phyloP scores from a whole-genome alignment of 1,139 yeast genomes.

The Suhomyces wounanorum region DNA sequence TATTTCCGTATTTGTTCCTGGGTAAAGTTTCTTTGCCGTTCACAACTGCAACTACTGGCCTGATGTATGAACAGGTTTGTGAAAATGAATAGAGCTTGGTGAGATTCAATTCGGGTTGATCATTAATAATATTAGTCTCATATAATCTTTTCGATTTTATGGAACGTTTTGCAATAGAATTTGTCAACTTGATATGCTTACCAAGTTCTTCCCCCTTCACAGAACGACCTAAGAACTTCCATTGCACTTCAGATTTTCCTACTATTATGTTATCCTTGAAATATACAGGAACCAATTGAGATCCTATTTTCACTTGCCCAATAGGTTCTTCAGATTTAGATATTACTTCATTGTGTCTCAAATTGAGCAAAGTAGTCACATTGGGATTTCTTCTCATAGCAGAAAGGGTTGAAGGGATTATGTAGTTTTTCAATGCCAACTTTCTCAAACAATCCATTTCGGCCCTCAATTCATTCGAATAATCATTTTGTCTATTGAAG shows the following conservation, averaged over 20 bases:
- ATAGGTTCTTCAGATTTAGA: constrained; percentile 19
- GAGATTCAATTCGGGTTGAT: constrained; percentile 24
- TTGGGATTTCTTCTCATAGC: constrained; percentile 38
- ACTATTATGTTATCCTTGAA: constrained; percentile 28
- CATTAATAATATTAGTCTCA: constrained; percentile 23
- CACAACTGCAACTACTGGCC: constrained; percentile 14
- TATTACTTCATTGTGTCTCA: constrained; percentile 36
- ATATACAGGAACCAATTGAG: constrained; percentile 23
- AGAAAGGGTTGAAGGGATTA: constrained; percentile 30
- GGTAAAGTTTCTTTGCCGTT: constrained; percentile 24
- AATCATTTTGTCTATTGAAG: constrained; percentile 20
- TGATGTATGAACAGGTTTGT: constrained; percentile 36
- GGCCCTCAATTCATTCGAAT: constrained; percentile 10
- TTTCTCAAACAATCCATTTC: constrained; percentile 29
- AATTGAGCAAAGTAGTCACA: constrained; percentile 26
- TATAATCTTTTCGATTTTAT: constrained; percentile 23
- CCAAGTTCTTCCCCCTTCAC: constrained; percentile 23
- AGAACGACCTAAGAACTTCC: constrained; percentile 44
- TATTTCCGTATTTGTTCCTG: constrained; percentile 35
- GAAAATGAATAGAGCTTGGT: constrained; percentile 30
- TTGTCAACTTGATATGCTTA: constrained; percentile 25
- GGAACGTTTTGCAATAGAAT: constrained; percentile 28
- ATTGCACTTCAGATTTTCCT: constrained; percentile 41
- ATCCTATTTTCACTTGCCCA: constrained; percentile 17
- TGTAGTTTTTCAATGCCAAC: constrained; percentile 29